Base-by-base conservation (phyloP, 805 yeast genomes). In the Candida morakotiae region DNA sequence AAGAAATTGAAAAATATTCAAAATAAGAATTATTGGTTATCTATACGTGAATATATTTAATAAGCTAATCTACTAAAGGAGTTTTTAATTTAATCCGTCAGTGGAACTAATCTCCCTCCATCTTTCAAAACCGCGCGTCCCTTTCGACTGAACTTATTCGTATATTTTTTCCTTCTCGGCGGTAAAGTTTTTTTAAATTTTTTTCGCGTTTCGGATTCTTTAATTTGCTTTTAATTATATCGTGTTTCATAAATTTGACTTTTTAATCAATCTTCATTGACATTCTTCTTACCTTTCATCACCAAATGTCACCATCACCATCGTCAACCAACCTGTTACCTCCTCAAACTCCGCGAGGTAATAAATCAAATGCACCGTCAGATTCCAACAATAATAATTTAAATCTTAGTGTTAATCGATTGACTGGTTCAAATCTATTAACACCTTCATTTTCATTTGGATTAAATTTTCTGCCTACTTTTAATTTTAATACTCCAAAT, bases 1-100 rank as follows among this genome's bases (percentile, higher is more conserved):
- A 83, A 54, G 91, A 83, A 51, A 58, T 82, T 31, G 42, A 46
- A 16, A 36, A 24, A 19, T 26, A 26, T n/a, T 8, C 26, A 11
- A 32, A 32, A 14, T 22, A 15, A 19, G 15, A 21, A 26, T 14
- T n/a, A n/a, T n/a, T n/a, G n/a, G n/a, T n/a, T n/a, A n/a, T n/a
- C n/a, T n/a, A n/a, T n/a, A n/a, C n/a, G n/a, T n/a, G n/a, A n/a
- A n/a, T n/a, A n/a, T n/a, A n/a, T n/a, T n/a, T n/a, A n/a, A n/a
- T n/a, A n/a, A n/a, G n/a, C n/a, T n/a, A n/a, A n/a, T n/a, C n/a
- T n/a, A n/a, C n/a, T n/a, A n/a, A n/a, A n/a, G n/a, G n/a, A n/a
- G n/a, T n/a, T n/a, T n/a, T n/a, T n/a, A n/a, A n/a, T n/a, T n/a
- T n/a, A n/a, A n/a, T n/a, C n/a, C n/a, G n/a, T n/a, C n/a, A n/a